Base-by-base conservation (phyloP, 2,329 filamentous ascomycete genomes). In the Myriosclerotinia scirpicola region DNA sequence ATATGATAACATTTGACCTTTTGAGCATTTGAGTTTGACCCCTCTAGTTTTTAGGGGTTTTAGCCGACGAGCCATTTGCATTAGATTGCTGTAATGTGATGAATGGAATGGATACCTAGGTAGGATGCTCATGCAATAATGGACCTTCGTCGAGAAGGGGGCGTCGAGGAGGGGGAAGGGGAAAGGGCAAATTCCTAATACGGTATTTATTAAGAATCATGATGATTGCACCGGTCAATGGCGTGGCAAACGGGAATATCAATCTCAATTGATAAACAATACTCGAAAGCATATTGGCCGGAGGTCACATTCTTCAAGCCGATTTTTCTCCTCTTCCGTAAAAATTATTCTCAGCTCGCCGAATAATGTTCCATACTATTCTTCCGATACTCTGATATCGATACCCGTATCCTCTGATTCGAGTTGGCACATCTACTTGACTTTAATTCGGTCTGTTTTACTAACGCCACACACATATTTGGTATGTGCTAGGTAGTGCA, bases 21-120 rank as follows among this genome's bases (percentile, higher is more conserved):
- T 34, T n/a, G 17, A 8, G 20, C 7, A 7, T 20, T 50, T 12
- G 20, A 22, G 20, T 50, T 20, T 9, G 30, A 38, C 58, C 58
- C 58, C 58, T 61, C 58, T 50, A 20, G 58, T 50, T 61, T 38
- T n/a, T 61, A 60, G 34, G 44, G 44, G 12, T 38, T 38, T 60
- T 60, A 60, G 58, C 44, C 58, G 58, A 60, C 38, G 20, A 50
- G 58, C 44, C 34, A 14, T 14, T 22, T 38, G 44, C 58, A 38
- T 50, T 61, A 50, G 44, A 50, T 40, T 12, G 58, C 44, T 60
- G 58, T 38, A 60, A 26, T 46, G 34, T 50, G 44, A 30, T 50
- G 40, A 36, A 30, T 56, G n/a, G 20, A 14, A 34, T 30, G 17
- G 8, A 17, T 20, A 46, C 30, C 5, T 59, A 40, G 40, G 22